Evolutionary conservation across 2,329 filamentous ascomycete genomes (phyloP).

Genomic region (Exserohilum rostratum): DNA sequence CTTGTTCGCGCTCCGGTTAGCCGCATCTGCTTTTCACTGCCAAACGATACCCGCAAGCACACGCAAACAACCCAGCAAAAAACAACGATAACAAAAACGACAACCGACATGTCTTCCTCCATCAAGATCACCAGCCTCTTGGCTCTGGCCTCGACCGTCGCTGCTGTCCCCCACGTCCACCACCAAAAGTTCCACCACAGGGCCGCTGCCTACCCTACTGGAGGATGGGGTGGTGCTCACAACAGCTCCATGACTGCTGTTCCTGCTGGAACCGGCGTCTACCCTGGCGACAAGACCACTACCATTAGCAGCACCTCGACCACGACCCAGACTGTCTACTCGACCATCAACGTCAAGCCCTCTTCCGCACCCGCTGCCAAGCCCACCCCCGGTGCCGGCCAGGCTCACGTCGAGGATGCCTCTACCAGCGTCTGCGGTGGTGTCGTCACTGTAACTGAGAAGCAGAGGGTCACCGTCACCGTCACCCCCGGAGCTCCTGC

Average conservation of each 20-base stretch:
- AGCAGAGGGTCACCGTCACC: constrained; percentile 51
- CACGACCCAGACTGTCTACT: constrained; percentile 37
- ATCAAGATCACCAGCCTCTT: constrained; percentile 50
- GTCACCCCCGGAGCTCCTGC: constrained; percentile 38
- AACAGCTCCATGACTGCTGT: constrained; percentile 32
- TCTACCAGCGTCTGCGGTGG: constrained; percentile 33
- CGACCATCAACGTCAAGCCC: constrained; percentile 27
- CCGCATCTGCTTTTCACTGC: constrained; percentile 13
- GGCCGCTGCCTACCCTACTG: constrained; percentile 37
- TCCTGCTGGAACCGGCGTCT: constrained; percentile 29
- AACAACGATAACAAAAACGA: constrained; percentile 10
- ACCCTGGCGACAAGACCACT: constrained; percentile 29
- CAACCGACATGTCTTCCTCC: constrained; percentile 43
- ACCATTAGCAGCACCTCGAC: constrained; percentile 32
- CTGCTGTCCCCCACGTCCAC: constrained; percentile 46
- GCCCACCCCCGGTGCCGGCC: constrained; percentile 16
- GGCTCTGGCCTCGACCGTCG: constrained; percentile 50
- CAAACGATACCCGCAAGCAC: constrained; percentile 11
- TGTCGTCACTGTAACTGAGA: constrained; percentile 49
- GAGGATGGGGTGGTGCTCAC: constrained; percentile 35
- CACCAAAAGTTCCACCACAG: constrained; percentile 40
- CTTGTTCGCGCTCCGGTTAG: constrained; percentile 19
- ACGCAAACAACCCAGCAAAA: background rate
- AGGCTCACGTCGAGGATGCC: constrained; percentile 28
- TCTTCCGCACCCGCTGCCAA: no score